phyloP scores from a whole-genome alignment of 495 filamentous ascomycete genomes.

The Trichoderma reesei region DNA sequence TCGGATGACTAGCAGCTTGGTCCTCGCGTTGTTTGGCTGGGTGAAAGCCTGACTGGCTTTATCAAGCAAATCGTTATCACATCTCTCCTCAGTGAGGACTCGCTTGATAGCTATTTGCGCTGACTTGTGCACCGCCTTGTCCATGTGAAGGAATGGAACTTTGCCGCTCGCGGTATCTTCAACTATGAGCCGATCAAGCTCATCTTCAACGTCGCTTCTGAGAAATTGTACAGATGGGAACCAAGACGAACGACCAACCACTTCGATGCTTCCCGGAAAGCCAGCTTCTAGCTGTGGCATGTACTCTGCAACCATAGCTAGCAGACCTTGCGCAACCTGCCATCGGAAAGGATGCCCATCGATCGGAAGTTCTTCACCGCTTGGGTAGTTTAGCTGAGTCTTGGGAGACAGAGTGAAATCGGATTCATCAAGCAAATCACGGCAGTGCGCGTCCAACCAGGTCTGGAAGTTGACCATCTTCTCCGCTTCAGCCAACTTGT shows the following conservation, averaged over 20 bases:
- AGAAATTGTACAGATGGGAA: slow-evolving; percentile 40
- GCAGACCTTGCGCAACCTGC: slow-evolving; percentile 32
- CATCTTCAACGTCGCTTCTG: slow-evolving; percentile 33
- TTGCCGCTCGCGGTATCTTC: slow-evolving; percentile 27
- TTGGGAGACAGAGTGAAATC: slow-evolving; percentile 42
- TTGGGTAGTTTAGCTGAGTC: slow-evolving; percentile 42
- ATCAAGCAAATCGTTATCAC: too few relatives aligned
- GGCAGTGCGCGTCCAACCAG: slow-evolving; percentile 34
- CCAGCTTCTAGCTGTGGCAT: slow-evolving; percentile 21
- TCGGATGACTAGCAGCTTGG: slow-evolving; percentile 33
- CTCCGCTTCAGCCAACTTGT: slow-evolving; percentile 25
- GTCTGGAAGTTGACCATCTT: slow-evolving; percentile 35
- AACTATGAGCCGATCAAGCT: slow-evolving; percentile 27
- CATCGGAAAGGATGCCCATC: slow-evolving; percentile 44
- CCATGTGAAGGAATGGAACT: slow-evolving; percentile 21
- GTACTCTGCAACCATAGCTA: slow-evolving; percentile 28
- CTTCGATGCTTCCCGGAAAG: slow-evolving; percentile 37
- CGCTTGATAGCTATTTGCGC: slow-evolving; percentile 33
- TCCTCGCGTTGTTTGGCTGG: slow-evolving; percentile 22
- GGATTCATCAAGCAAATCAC: slow-evolving; percentile 50
- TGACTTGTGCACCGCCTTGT: too few relatives aligned
- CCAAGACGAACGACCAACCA: slow-evolving; percentile 23
- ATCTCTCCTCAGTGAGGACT: too few relatives aligned
- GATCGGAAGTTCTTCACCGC: slow-evolving; percentile 35
- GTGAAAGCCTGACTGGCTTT: slow-evolving; percentile 18